A percentile compares a stretch with the other conserved stretches of the same genome.
Evolutionary conservation across 305 asterid species (phyloP).

Genomic region (Caryopteris hybrid): DNA sequence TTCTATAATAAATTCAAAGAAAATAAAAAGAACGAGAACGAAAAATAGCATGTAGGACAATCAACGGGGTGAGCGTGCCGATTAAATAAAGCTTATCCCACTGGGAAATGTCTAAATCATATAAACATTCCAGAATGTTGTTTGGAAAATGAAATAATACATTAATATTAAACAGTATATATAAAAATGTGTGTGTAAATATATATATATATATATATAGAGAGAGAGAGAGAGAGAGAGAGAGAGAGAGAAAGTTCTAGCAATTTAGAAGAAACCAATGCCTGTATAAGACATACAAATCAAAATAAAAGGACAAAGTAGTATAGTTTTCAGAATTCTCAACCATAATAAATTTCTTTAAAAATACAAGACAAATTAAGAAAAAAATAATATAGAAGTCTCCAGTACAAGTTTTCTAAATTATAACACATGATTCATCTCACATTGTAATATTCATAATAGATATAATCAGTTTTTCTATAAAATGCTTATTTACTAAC

Average conservation of each 20-base stretch:
- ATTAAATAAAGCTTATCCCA: background rate
- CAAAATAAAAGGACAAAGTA: slow-evolving; percentile 2
- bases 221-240: too few species aligned
- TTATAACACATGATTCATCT: background rate
- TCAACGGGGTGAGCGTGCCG: too few species aligned
- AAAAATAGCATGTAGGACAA: too few species aligned
- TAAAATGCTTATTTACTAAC: too few species aligned
- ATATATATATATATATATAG: too few species aligned
- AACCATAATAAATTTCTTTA: background rate
- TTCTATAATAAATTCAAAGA: background rate
- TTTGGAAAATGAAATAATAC: background rate
- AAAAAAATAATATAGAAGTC: too few species aligned
- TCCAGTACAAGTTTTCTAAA: background rate
- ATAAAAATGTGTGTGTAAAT: too few species aligned
- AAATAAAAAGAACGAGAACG: background rate
- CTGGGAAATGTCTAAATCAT: slow-evolving; percentile 5
- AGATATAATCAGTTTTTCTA: too few species aligned
- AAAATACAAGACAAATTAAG: background rate
- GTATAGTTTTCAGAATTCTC: slow-evolving; percentile 9
- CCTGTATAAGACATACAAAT: background rate
- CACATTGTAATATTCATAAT: too few species aligned
- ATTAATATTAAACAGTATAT: too few species aligned
- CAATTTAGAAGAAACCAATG: slow-evolving; percentile 3
- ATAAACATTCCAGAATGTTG: slow-evolving; percentile 16
- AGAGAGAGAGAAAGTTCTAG: slow-evolving; percentile 9